A percentile compares a stretch with the other conserved stretches of the same genome.
phyloP scores from a whole-genome alignment of 306 rosid genomes.

The Ormosia semicastrata region DNA sequence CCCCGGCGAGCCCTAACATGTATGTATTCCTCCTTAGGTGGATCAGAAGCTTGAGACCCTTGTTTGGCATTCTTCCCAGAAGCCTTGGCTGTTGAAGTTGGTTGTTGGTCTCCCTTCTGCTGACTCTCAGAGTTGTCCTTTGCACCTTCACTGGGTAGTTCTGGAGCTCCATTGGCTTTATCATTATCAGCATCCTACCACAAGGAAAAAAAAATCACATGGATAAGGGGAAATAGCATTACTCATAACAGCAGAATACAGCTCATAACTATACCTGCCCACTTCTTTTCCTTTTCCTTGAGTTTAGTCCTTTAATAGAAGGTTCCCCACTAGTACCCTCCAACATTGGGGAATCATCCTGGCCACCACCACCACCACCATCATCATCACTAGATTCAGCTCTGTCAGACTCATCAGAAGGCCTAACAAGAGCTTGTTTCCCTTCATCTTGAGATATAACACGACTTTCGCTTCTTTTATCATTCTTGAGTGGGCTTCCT shows the following conservation, averaged over 20 bases:
- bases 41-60: constrained; percentile 80
- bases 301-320: constrained; percentile 49
- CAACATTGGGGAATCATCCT: constrained; percentile 52
- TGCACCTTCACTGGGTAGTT: constrained; percentile 43
- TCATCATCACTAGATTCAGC: constrained; percentile 63
- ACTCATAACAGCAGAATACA: neutral
- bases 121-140: constrained; percentile 53
- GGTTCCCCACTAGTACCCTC: constrained; percentile 60
- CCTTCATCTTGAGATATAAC: constrained; percentile 62
- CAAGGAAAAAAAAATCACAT: constrained; percentile 22
- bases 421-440: constrained; percentile 47
- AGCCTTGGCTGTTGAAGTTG: constrained; percentile 48
- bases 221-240: neutral
- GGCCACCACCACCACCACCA: constrained; percentile 45
- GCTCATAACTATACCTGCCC: constrained; percentile 55
- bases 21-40: constrained; percentile 82
- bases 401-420: constrained; percentile 69
- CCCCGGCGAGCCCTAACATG: constrained; percentile 97
- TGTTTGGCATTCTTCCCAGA: constrained; percentile 67
- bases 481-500: constrained; percentile 58
- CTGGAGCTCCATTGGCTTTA: constrained; percentile 46
- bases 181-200: constrained; percentile 63
- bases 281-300: constrained; percentile 85
- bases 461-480: constrained; percentile 51
- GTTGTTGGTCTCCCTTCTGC: constrained; percentile 59